These are phyloP conservation scores for Cercospora janseana DNA, from an alignment of 2,329 filamentous ascomycete species.

Conservation along the genomic window DNA sequence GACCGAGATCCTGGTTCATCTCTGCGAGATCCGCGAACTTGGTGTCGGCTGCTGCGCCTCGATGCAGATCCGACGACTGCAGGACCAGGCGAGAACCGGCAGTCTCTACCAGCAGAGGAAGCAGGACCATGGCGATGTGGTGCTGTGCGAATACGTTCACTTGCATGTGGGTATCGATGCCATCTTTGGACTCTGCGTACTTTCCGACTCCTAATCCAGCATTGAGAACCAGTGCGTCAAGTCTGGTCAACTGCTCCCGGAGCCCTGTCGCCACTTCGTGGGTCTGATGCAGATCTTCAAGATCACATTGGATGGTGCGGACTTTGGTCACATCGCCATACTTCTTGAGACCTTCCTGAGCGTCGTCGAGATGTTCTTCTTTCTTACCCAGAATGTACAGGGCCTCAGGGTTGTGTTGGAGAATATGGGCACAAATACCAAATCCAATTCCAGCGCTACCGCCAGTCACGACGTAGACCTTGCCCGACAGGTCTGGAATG, in stretches of 20 bases:
- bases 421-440: constrained; percentile 54
- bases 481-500: constrained; percentile 44
- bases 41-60: constrained; percentile 39
- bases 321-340: constrained; percentile 46
- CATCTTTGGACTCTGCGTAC: constrained; percentile 52
- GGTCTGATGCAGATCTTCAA: constrained; percentile 36
- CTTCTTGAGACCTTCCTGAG: constrained; percentile 47
- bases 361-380: constrained; percentile 44
- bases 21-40: constrained; percentile 48
- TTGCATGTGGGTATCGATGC: constrained; percentile 35
- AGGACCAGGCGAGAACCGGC: constrained; percentile 50
- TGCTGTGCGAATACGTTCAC: constrained; percentile 38
- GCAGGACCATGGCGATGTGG: constrained; percentile 45
- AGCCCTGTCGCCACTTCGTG: constrained; percentile 46
- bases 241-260: constrained; percentile 41
- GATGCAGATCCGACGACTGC: constrained; percentile 53
- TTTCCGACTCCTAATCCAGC: constrained; percentile 41
- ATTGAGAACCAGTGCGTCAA: constrained; percentile 46
- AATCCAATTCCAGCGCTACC: constrained; percentile 36
- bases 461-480: constrained; percentile 47
- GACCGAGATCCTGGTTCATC: constrained; percentile 51
- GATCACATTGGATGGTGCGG: constrained; percentile 43
- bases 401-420: constrained; percentile 50
- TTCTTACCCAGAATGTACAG: constrained; percentile 53
- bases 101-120: constrained; percentile 41